Percentiles rank a stretch among this genome's conserved stretches.
Evolutionary conservation across 1,139 yeast genomes (phyloP).

Genomic region (Casaregolazyma lundiana): DNA sequence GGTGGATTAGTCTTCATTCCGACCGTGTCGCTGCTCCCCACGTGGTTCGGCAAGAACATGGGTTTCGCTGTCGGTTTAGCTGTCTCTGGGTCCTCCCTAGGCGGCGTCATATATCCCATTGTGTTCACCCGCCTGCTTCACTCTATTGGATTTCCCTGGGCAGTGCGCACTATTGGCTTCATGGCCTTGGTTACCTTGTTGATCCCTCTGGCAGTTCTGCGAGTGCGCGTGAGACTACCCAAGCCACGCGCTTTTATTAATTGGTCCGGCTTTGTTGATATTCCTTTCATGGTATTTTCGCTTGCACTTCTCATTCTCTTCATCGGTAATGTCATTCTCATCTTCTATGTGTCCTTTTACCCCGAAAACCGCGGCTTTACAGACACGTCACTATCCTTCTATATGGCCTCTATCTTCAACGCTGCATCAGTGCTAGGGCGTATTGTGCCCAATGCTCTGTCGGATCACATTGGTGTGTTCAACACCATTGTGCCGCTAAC

Average conservation of each 20-base stretch:
- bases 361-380: conserved; percentile 25
- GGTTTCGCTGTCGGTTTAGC: conserved; percentile 54
- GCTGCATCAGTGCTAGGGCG: conserved; percentile 50
- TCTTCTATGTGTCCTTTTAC: conserved; percentile 34
- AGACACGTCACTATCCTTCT: conserved; percentile 22
- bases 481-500: conserved; percentile 38
- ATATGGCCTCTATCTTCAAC: conserved; percentile 46
- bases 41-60: conserved; percentile 50
- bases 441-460: conserved; percentile 43
- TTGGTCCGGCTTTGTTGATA: conserved; percentile 29
- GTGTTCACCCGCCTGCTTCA: conserved; percentile 27
- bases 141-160: conserved; percentile 34
- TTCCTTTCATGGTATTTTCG: conserved; percentile 28
- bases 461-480: conserved; percentile 45
- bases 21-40: conserved; percentile 31
- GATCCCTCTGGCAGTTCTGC: conserved; percentile 23
- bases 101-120: conserved; percentile 34
- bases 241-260: conserved; percentile 29
- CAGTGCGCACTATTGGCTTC: conserved; percentile 30
- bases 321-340: conserved; percentile 34
- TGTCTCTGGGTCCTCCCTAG: conserved; percentile 54
- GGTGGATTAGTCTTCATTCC: conserved; percentile 37
- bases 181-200: conserved; percentile 22
- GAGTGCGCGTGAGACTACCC: conserved; percentile 31
- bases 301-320: conserved; percentile 31